phyloP scores from a whole-genome alignment of 768 basidiomycete species.

The Tephrocybe sp. region DNA sequence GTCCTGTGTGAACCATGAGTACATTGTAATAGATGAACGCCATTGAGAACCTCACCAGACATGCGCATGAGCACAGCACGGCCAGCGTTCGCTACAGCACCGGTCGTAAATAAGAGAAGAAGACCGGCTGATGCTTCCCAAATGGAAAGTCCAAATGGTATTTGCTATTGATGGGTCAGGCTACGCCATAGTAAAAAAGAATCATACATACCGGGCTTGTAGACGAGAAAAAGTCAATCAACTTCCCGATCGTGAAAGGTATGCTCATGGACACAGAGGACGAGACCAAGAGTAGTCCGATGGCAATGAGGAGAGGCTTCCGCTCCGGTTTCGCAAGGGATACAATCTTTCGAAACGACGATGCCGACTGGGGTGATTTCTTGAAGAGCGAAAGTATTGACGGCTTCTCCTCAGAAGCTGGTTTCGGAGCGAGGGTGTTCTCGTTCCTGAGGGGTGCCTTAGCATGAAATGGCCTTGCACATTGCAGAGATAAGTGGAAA shows the following conservation, averaged over 20 bases:
- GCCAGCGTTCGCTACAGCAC: slow-evolving; percentile 84
- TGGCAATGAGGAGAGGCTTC: slow-evolving; percentile 71
- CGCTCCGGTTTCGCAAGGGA: slow-evolving; percentile 81
- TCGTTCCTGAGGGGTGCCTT: slow-evolving; percentile 8
- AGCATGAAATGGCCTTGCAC: slow-evolving; percentile 7
- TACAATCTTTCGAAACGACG: slow-evolving; percentile 74
- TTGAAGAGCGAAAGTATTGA: slow-evolving; percentile 29
- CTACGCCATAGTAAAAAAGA: neutral
- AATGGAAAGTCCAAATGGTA: slow-evolving; percentile 78
- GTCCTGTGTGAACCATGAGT: slow-evolving; percentile 41
- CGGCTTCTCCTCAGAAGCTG: slow-evolving; percentile 1
- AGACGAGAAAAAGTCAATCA: slow-evolving; percentile 91
- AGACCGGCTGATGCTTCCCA: slow-evolving; percentile 78
- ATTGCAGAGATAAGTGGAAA: neutral
- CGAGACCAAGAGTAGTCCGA: slow-evolving; percentile 82
- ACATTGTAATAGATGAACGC: neutral
- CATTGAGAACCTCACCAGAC: slow-evolving; percentile 50
- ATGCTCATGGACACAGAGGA: slow-evolving; percentile 90
- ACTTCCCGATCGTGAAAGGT: slow-evolving; percentile 88
- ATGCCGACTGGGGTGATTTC: slow-evolving; percentile 41
- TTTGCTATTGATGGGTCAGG: slow-evolving; percentile 45
- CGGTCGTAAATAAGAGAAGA: slow-evolving; percentile 78
- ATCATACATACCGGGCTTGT: slow-evolving; percentile 59
- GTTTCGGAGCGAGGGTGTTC: slow-evolving; percentile 1
- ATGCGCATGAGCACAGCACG: slow-evolving; percentile 85